Conservation (phyloP, 768 basidiomycete species). For the Lentinula guzmanii region DNA sequence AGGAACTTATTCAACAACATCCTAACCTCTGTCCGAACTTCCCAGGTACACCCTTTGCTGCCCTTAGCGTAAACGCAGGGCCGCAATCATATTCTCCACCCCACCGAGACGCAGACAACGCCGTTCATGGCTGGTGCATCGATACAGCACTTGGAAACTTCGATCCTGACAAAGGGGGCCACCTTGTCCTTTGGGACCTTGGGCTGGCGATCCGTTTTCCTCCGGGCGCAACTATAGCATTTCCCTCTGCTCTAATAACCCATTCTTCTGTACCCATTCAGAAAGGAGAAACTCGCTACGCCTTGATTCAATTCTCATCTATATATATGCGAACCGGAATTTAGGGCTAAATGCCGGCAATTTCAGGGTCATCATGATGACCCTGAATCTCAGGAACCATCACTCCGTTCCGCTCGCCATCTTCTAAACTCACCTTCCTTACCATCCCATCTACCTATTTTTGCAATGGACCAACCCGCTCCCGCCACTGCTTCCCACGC, state of each 20-base stretch:
- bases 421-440: too few relatives aligned
- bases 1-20: not conserved
- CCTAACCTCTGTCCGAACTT: constrained; percentile 8
- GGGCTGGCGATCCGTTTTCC: constrained; percentile 12
- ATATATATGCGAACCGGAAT: too few relatives aligned
- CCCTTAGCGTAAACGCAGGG: constrained; percentile 19
- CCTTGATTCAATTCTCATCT: constrained; percentile 10
- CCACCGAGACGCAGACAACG: constrained; percentile 16
- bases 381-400: too few relatives aligned
- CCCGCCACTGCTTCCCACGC: too few relatives aligned
- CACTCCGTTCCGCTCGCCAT: too few relatives aligned
- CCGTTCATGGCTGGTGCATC: constrained; percentile 15
- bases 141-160: constrained; percentile 16
- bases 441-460: too few relatives aligned
- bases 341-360: too few relatives aligned
- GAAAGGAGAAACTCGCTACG: constrained; percentile 6
- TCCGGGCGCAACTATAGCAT: constrained; percentile 11
- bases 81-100: not conserved
- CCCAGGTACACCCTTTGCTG: constrained; percentile 13
- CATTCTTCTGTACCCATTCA: constrained; percentile 9
- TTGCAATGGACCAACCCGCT: too few relatives aligned
- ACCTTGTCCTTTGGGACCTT: constrained; percentile 8
- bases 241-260: constrained; percentile 11
- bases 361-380: too few relatives aligned
- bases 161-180: constrained; percentile 1